These are phyloP conservation scores for Acrodontium crateriforme DNA, from an alignment of 2,329 filamentous ascomycete genomes.

Conservation along the genomic window DNA sequence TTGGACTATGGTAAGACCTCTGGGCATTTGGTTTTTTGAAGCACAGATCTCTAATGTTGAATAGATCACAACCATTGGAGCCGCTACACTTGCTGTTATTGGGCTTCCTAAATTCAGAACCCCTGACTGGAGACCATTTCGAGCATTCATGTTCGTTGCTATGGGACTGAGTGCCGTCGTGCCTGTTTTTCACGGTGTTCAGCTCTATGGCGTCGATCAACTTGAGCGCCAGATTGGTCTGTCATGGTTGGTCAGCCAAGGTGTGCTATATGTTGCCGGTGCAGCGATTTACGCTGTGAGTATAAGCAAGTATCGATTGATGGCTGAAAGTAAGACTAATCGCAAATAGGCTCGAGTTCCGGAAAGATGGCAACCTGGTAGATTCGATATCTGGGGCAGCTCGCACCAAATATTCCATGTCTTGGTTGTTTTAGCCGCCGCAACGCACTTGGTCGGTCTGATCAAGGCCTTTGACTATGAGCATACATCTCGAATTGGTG, in stretches of 20 bases:
- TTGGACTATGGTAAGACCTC: constrained; percentile 51
- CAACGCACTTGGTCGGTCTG: constrained; percentile 68
- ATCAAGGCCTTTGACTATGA: constrained; percentile 75
- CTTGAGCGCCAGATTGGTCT: constrained; percentile 66
- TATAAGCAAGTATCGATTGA: constrained; percentile 6
- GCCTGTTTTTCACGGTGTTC: constrained; percentile 65
- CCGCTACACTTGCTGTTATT: constrained; percentile 63
- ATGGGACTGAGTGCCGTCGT: constrained; percentile 75
- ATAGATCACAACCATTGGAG: constrained; percentile 63
- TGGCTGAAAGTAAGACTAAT: constrained; percentile 1
- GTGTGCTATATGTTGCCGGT: constrained; percentile 70
- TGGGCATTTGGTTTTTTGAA: constrained; percentile 1
- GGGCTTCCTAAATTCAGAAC: constrained; percentile 74
- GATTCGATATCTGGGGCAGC: constrained; percentile 80
- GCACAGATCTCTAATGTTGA: background rate
- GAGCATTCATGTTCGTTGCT: constrained; percentile 76
- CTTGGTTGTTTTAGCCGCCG: constrained; percentile 69
- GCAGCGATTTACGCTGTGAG: constrained; percentile 73
- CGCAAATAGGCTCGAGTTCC: constrained; percentile 55
- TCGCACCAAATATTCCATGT: constrained; percentile 96
- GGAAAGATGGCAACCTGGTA: constrained; percentile 62
- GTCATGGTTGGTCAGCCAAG: constrained; percentile 66
- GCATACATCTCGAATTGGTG: constrained; percentile 33
- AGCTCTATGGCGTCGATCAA: constrained; percentile 50
- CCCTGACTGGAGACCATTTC: constrained; percentile 68